These are phyloP conservation scores for Panus rudis DNA, from an alignment of 768 basidiomycete genomes.

Conservation along the genomic window DNA sequence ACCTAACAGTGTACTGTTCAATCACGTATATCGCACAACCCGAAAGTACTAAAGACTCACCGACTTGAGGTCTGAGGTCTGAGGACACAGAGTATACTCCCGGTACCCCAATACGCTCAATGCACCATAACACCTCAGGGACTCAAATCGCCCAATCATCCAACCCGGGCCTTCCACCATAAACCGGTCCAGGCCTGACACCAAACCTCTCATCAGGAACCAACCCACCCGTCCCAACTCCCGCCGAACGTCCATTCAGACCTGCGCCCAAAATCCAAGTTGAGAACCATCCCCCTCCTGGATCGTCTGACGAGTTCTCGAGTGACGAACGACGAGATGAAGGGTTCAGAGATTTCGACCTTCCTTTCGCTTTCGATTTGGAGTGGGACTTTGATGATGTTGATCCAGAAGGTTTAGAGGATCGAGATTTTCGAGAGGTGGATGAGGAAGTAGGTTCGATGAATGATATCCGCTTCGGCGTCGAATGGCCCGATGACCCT, in stretches of 20 bases:
- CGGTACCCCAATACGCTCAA: too few relatives aligned
- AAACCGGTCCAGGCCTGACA: slow-evolving; percentile 12
- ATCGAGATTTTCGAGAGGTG: not conserved
- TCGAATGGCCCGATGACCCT: slow-evolving; percentile 28
- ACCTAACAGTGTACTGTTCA: too few relatives aligned
- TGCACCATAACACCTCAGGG: too few relatives aligned
- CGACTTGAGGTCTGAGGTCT: too few relatives aligned
- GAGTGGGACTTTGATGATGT: slow-evolving; percentile 29
- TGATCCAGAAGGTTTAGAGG: not conserved
- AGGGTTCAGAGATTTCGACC: too few relatives aligned
- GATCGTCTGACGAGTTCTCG: too few relatives aligned
- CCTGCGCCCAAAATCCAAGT: slow-evolving; percentile 23
- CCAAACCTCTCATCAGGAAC: slow-evolving; percentile 10
- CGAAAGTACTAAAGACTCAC: too few relatives aligned
- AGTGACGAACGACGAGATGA: too few relatives aligned
- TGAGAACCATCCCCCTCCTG: slow-evolving; percentile 24
- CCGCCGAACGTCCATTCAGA: slow-evolving; percentile 7
- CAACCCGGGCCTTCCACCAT: slow-evolving; percentile 17
- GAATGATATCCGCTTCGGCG: slow-evolving; percentile 76
- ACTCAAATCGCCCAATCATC: slow-evolving; percentile 19
- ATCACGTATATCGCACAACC: too few relatives aligned
- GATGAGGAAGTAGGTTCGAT: slow-evolving; percentile 69
- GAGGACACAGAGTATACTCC: too few relatives aligned
- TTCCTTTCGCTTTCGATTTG: slow-evolving; percentile 16
- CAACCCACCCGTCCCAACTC: slow-evolving; percentile 3